Evolutionary conservation across 2,329 filamentous ascomycete species (phyloP).

Genomic region (Penicillium sp.): DNA sequence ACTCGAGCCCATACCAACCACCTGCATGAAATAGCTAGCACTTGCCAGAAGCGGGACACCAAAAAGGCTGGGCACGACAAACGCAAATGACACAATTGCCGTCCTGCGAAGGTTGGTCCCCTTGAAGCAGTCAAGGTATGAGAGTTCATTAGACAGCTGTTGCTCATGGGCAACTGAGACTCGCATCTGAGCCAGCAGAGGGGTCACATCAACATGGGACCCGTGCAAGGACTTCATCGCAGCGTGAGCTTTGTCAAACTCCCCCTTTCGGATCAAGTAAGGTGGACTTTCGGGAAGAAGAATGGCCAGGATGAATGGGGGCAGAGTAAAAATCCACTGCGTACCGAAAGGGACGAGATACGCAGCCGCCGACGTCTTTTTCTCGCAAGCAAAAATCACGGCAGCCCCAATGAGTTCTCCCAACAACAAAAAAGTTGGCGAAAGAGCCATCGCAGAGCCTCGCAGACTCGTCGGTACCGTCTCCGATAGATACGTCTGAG

Average conservation of each 20-base stretch:
- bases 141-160: constrained; percentile 44
- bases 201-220: constrained; percentile 39
- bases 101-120: constrained; percentile 36
- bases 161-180: constrained; percentile 54
- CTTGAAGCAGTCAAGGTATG: constrained; percentile 35
- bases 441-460: constrained; percentile 54
- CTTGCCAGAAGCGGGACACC: constrained; percentile 52
- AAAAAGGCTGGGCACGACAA: constrained; percentile 50
- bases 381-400: constrained; percentile 45
- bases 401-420: constrained; percentile 54
- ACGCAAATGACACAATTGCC: constrained; percentile 44
- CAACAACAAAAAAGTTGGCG: constrained; percentile 55
- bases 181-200: constrained; percentile 40
- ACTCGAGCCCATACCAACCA: constrained; percentile 37
- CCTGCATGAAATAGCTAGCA: constrained; percentile 47
- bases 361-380: constrained; percentile 25
- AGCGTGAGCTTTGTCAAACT: constrained; percentile 42
- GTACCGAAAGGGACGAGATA: constrained; percentile 38
- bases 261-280: constrained; percentile 51
- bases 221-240: constrained; percentile 57
- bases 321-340: constrained; percentile 37
- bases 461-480: constrained; percentile 53
- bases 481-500: constrained; percentile 57
- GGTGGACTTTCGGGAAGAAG: constrained; percentile 57
- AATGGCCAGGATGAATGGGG: constrained; percentile 49